These are phyloP conservation scores for Penicillium dipodomyicola DNA, from an alignment of 495 filamentous ascomycete species.

Conservation along the genomic window DNA sequence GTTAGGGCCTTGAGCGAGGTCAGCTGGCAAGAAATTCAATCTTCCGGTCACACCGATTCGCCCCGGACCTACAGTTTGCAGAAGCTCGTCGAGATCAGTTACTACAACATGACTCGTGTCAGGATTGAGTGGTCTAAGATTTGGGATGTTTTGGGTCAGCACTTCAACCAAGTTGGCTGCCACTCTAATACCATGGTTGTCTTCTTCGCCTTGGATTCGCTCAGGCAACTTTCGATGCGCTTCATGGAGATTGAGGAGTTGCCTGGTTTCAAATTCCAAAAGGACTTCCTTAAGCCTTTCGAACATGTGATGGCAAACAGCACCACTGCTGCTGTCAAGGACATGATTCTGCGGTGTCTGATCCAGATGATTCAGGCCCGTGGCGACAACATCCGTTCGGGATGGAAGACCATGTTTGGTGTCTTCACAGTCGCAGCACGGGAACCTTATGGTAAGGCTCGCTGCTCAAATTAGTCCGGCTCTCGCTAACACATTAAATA, in stretches of 20 bases:
- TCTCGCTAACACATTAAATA: constrained; percentile 34
- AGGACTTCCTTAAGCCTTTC: constrained; percentile 97
- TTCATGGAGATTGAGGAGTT: constrained; percentile 99
- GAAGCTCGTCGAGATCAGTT: constrained; percentile 97
- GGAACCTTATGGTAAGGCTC: constrained; percentile 71
- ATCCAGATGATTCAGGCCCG: constrained; percentile 98
- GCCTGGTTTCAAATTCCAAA: constrained; percentile 99
- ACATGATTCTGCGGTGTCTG: constrained; percentile 95
- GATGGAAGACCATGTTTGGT: constrained; percentile 99
- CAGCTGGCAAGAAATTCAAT: constrained; percentile 98
- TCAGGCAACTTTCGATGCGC: constrained; percentile 93
- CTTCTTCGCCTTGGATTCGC: constrained; percentile 92
- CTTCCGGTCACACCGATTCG: constrained; percentile 89
- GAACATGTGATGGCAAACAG: constrained; percentile 96
- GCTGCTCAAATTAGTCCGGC: neutral
- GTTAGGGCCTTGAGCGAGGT: constrained; percentile 90
- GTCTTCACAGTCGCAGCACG: constrained; percentile 94
- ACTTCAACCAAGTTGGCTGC: constrained; percentile 97
- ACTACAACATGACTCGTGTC: constrained; percentile 99
- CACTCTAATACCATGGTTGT: constrained; percentile 93
- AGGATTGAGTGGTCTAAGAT: constrained; percentile 98
- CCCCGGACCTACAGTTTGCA: constrained; percentile 95
- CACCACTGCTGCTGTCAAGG: constrained; percentile 84
- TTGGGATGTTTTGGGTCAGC: constrained; percentile 91
- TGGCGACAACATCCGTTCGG: constrained; percentile 92